Percentiles rank a stretch among this genome's conserved stretches.
These are phyloP conservation scores for Parachaetomium inaequale DNA, from an alignment of 495 filamentous ascomycete genomes.

Conservation along the genomic window DNA sequence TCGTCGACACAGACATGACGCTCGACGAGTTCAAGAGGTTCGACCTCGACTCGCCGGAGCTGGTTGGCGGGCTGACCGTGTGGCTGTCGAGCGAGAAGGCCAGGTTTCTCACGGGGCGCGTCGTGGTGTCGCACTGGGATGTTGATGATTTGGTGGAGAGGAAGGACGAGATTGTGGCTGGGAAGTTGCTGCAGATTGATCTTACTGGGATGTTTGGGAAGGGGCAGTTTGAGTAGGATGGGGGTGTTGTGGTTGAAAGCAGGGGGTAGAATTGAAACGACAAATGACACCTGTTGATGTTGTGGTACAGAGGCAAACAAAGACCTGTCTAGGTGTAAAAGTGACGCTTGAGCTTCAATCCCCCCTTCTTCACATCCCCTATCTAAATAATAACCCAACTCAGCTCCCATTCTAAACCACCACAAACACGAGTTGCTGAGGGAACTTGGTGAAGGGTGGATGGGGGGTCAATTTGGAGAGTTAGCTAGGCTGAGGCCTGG, in stretches of 20 bases:
- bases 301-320: too few species aligned
- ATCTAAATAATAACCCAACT: too few species aligned
- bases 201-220: neutral
- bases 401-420: too few species aligned
- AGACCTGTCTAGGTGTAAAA: too few species aligned
- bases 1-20: slow-evolving; percentile 9
- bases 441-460: too few species aligned
- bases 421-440: too few species aligned
- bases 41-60: slow-evolving; percentile 1
- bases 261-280: too few species aligned
- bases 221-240: slow-evolving; percentile 3
- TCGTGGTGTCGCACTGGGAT: slow-evolving; percentile 3
- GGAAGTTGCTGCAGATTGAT: neutral
- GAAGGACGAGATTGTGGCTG: slow-evolving; percentile 8
- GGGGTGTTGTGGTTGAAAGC: too few species aligned
- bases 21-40: neutral
- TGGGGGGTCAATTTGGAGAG: too few species aligned
- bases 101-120: slow-evolving; percentile 1
- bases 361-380: too few species aligned
- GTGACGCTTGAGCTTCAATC: too few species aligned
- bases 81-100: slow-evolving; percentile 6
- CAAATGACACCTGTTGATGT: too few species aligned
- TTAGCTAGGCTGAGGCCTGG: neutral
- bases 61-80: slow-evolving; percentile 6
- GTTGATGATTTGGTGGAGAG: slow-evolving; percentile 11